phyloP scores from a whole-genome alignment of 257 asterid genomes.

The Ballota nigra region DNA sequence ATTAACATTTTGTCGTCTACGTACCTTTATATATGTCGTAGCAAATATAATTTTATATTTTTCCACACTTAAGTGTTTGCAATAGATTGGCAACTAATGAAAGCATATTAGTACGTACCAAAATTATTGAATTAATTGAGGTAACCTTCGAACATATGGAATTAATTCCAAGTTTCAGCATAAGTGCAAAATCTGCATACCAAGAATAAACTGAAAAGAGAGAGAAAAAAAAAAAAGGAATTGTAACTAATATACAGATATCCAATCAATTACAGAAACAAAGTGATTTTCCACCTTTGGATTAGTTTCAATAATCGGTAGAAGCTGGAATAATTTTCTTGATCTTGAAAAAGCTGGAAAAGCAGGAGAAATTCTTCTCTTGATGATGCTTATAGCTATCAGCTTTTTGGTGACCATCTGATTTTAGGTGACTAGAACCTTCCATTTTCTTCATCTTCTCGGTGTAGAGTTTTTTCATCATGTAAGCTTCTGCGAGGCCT shows the following conservation, averaged over 20 bases:
- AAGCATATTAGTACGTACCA: neutral
- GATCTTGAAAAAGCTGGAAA: slow-evolving; percentile 23
- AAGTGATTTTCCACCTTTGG: neutral
- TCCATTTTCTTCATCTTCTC: slow-evolving; percentile 54
- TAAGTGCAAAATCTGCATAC: neutral
- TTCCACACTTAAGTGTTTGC: neutral
- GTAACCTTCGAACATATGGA: neutral
- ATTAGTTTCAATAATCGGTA: neutral
- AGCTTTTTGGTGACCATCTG: neutral
- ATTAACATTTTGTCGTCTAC: no score
- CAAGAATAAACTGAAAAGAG: neutral
- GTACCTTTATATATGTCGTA: no score
- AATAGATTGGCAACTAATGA: neutral
- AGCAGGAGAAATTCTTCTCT: neutral
- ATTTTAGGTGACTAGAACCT: neutral
- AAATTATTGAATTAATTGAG: neutral
- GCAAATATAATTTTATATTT: no score
- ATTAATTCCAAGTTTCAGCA: no score
- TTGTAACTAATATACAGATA: no score
- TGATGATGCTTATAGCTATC: neutral
- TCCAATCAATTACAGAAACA: no score
- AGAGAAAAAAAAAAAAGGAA: no score
- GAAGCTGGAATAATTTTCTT: slow-evolving; percentile 50
- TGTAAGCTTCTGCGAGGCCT: slow-evolving; percentile 47
- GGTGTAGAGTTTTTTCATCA: slow-evolving; percentile 35